Base-by-base conservation (phyloP, 768 basidiomycete species). In the Chalciporus piperatus region DNA sequence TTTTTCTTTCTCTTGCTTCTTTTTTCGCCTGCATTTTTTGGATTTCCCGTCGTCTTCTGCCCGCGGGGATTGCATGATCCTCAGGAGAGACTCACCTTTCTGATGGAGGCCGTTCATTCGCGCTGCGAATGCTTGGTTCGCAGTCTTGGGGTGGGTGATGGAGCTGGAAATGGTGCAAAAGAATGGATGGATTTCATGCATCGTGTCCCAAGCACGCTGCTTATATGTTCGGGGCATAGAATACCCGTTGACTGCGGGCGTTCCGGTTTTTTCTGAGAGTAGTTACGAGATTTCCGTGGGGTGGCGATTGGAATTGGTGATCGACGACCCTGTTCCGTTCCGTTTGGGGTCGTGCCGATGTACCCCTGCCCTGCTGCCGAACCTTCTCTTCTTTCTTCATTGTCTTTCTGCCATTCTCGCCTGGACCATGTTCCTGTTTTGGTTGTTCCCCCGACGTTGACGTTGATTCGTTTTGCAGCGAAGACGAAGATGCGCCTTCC, bases 401-500 rank as follows among this genome's bases (percentile, higher is more conserved):
- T 28, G 6, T 45, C 20, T 45, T 22, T 14, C 37, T 19, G 3
- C 10, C 35, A 41, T 37, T 47, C 10, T 41, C 20, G 22, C 17
- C 48, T 27, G 13, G 48, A 9, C 27, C 28, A 16, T 28, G 22
- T 38, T 50, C 54, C 28, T 48, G 53, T 45, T 48, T 10, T 10
- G 45, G 50, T 7, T 28, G 8, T 17, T 23, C n/a, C 6, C 42
- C 35, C 35, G 35, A 41, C 19, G 38, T 6, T 48, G 45, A 57
- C 42, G 14, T 7, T 28, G 22, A 40, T 48, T 38, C 40, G 42
- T 43, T 47, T 28, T 62, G 47, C 64, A 85, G 84, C 49, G 85
- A 87, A 71, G 85, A 87, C 65, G 85, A 87, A 72, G 82, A 85
- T 51, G 84, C 85, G 0, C 85, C 85, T 6, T 85, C 83, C 0